Evolutionary conservation across 495 filamentous ascomycete species (phyloP).

Genomic region (Daldinia grandis): DNA sequence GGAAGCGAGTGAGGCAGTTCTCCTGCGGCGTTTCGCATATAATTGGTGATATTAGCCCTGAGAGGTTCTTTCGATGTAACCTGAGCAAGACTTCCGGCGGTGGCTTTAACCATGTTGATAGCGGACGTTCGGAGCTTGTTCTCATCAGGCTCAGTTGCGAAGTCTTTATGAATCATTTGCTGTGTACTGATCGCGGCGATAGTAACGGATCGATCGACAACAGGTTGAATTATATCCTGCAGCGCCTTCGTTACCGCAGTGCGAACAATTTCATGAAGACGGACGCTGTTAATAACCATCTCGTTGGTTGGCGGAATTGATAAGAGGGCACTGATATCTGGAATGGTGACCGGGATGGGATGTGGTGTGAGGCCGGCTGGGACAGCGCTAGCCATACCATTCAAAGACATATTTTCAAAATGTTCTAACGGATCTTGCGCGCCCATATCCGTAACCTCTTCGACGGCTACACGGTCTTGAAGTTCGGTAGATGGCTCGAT

Average conservation of each 20-base stretch:
- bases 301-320: slow-evolving; percentile 79
- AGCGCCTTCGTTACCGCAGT: slow-evolving; percentile 86
- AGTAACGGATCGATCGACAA: slow-evolving; percentile 95
- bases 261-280: slow-evolving; percentile 82
- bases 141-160: slow-evolving; percentile 90
- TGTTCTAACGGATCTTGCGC: slow-evolving; percentile 64
- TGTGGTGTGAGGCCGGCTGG: slow-evolving; percentile 76
- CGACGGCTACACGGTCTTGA: slow-evolving; percentile 70
- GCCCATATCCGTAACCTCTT: slow-evolving; percentile 66
- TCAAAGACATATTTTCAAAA: slow-evolving; percentile 80
- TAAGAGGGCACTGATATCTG: slow-evolving; percentile 77
- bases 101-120: slow-evolving; percentile 88
- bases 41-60: slow-evolving; percentile 93
- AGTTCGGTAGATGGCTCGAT: slow-evolving; percentile 87
- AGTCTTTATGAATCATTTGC: slow-evolving; percentile 94
- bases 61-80: slow-evolving; percentile 99
- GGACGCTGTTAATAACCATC: slow-evolving; percentile 71
- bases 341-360: slow-evolving; percentile 75
- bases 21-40: slow-evolving; percentile 80
- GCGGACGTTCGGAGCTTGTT: slow-evolving; percentile 83
- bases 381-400: slow-evolving; percentile 72
- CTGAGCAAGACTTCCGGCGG: slow-evolving; percentile 89
- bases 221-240: slow-evolving; percentile 93
- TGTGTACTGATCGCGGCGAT: slow-evolving; percentile 96
- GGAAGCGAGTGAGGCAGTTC: slow-evolving; percentile 76